Percentiles rank a stretch among this genome's conserved stretches.
Conservation (phyloP, 345 rosid genomes). For the Ceriops decandra region DNA sequence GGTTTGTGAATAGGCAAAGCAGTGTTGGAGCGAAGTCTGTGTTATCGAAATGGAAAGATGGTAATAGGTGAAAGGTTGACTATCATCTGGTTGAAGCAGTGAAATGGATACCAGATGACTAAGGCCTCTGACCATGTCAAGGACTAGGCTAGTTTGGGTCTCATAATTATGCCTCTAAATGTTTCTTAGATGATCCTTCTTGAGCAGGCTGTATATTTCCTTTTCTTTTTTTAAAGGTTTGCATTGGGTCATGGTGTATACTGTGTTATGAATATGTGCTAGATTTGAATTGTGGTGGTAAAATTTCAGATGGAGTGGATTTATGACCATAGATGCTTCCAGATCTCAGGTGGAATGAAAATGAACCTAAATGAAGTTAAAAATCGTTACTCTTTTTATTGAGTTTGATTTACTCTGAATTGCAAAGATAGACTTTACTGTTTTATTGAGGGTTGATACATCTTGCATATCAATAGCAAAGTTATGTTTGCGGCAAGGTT, state of each 20-base stretch:
- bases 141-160: too few species aligned
- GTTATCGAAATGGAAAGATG: not conserved
- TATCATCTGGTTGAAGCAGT: not conserved
- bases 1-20: not conserved
- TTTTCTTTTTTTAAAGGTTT: too few species aligned
- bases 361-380: not conserved
- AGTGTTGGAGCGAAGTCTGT: not conserved
- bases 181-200: not conserved
- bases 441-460: not conserved
- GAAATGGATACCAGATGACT: not conserved
- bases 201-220: too few species aligned
- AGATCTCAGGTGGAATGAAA: too few species aligned
- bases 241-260: too few species aligned
- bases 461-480: not conserved
- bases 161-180: not conserved
- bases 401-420: not conserved
- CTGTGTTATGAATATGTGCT: too few species aligned
- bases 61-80: not conserved
- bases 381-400: not conserved
- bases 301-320: too few species aligned
- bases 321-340: too few species aligned
- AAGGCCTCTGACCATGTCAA: not conserved
- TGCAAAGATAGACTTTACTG: not conserved
- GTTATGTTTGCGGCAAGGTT: slow-evolving; percentile 4
- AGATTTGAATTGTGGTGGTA: too few species aligned